phyloP scores from a whole-genome alignment of 2,329 filamentous ascomycete genomes.

The Cylindrodendrum hubeiense region DNA sequence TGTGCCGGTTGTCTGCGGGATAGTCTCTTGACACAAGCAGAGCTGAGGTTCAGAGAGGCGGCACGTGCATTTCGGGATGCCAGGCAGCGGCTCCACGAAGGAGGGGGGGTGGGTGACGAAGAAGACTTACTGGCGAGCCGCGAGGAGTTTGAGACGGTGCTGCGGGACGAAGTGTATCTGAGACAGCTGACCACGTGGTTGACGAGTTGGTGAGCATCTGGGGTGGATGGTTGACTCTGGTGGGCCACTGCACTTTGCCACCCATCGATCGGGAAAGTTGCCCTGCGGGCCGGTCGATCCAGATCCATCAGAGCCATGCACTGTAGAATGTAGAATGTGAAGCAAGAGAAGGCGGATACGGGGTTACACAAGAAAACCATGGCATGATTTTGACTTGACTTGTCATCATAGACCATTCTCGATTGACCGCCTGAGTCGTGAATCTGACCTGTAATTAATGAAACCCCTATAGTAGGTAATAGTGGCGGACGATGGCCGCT shows the following conservation, averaged over 20 bases:
- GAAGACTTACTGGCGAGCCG: conserved; percentile 27
- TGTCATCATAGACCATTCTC: conserved; percentile 26
- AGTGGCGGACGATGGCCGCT: conserved; percentile 6
- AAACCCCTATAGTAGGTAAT: conserved; percentile 6
- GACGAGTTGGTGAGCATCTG: conserved; percentile 37
- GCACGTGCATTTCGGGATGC: conserved; percentile 28
- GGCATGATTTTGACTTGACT: conserved; percentile 25
- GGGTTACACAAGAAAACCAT: conserved; percentile 22
- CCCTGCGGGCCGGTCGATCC: conserved; percentile 15
- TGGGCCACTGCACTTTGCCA: neutral
- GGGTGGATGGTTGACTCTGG: neutral
- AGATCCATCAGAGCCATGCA: neutral
- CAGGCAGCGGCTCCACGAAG: conserved; percentile 27
- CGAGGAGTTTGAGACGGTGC: conserved; percentile 38
- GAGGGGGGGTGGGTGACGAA: conserved; percentile 29
- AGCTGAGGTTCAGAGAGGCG: conserved; percentile 28
- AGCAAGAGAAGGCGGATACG: conserved; percentile 17
- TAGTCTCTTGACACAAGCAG: conserved; percentile 19
- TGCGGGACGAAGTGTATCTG: conserved; percentile 36
- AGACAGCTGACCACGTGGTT: conserved; percentile 40
- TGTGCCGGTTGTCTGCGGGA: conserved; percentile 35
- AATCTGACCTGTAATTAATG: conserved; percentile 30
- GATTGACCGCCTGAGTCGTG: conserved; percentile 32
- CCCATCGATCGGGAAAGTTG: neutral
- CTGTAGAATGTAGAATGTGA: conserved; percentile 6